phyloP scores from a whole-genome alignment of 78 protist genomes.

The Dictyostelium citrinum region DNA sequence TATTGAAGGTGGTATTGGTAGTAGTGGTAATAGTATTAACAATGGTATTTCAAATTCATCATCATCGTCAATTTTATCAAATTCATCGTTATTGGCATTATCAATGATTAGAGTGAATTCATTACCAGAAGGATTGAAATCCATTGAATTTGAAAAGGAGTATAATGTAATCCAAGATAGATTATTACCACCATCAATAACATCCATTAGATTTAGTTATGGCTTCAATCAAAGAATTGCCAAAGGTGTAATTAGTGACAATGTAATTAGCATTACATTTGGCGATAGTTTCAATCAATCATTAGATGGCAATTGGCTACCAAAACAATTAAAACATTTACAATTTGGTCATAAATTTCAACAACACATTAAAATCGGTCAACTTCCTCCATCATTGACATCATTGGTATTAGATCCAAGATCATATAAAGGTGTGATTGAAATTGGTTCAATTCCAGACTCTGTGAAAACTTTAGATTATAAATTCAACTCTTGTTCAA shows the following conservation, averaged over 20 bases:
- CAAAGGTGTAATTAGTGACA: neutral
- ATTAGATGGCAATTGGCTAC: neutral
- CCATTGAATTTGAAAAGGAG: neutral
- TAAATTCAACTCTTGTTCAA: neutral
- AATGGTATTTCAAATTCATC: neutral
- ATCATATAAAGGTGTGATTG: neutral
- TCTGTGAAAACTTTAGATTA: neutral
- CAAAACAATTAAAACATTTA: neutral
- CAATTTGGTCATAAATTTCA: neutral
- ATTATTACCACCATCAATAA: neutral
- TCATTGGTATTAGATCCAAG: neutral
- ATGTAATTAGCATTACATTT: neutral
- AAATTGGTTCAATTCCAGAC: neutral
- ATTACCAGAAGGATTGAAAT: neutral
- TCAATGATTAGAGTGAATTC: neutral
- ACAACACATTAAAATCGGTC: neutral
- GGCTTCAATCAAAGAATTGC: neutral
- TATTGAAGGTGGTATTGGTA: neutral
- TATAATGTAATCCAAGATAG: neutral
- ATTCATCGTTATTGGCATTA: neutral
- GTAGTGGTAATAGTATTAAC: neutral
- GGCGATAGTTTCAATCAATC: neutral
- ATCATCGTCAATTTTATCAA: neutral
- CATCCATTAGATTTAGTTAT: neutral
- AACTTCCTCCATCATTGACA: neutral